Percentiles rank a stretch among this genome's conserved stretches.
These are phyloP conservation scores for Heliamphora exappendiculata DNA, from an alignment of 148 eudicot species.

Conservation along the genomic window DNA sequence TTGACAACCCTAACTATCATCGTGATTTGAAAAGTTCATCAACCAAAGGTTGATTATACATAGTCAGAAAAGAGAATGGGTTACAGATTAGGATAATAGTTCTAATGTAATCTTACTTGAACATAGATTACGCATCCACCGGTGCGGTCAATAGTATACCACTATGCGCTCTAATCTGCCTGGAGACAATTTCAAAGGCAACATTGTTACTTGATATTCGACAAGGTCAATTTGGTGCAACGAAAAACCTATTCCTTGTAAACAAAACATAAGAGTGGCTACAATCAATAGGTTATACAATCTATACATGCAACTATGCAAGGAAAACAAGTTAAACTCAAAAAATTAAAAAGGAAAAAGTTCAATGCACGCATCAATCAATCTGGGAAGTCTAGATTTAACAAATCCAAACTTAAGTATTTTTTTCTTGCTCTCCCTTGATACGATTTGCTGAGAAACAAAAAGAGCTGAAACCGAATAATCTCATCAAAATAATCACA, in stretches of 20 bases:
- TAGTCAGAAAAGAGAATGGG: neutral
- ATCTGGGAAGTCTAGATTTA: neutral
- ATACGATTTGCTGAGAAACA: neutral
- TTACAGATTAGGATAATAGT: neutral
- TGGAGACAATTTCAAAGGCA: slow-evolving; percentile 16
- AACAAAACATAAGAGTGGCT: neutral
- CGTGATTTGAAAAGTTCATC: neutral
- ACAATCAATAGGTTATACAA: neutral
- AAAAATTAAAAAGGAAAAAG: neutral
- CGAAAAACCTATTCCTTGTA: neutral
- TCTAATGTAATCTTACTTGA: slow-evolving; percentile 32
- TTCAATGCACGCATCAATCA: neutral
- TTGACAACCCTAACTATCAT: neutral
- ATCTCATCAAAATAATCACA: neutral
- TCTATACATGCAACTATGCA: neutral
- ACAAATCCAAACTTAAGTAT: neutral
- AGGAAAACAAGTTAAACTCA: neutral
- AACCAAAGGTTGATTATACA: neutral
- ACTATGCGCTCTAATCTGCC: slow-evolving; percentile 10
- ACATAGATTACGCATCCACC: slow-evolving; percentile 37
- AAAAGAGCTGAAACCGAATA: neutral
- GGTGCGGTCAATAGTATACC: neutral
- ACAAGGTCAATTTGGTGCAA: slow-evolving; percentile 5
- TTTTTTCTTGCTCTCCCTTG: neutral
- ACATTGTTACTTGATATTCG: neutral